Base-by-base conservation (phyloP, 2,329 filamentous ascomycete species). In the Apiospora hydei region DNA sequence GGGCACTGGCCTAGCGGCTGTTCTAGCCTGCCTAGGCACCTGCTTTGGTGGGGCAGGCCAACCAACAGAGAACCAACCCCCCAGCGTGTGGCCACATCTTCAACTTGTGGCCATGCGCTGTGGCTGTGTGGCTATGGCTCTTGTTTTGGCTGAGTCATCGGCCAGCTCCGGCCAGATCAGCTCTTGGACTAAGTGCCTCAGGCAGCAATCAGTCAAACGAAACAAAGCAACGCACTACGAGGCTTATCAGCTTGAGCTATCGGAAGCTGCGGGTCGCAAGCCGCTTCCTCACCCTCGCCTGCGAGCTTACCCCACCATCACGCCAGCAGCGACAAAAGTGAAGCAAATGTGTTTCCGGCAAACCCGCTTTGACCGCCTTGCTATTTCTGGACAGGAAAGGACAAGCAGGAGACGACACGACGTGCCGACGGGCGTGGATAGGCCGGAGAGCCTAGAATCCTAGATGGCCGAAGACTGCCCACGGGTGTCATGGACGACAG, bases 401-500 rank as follows among this genome's bases (percentile, higher is more conserved):
- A 38, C 30, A 61, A 61, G 16, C 21, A 38, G 10, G n/a, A 64
- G 10, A 13, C 13, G 30, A 64, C 57, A n/a, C 57, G 57, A 64
- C 57, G 57, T 64, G 57, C 57, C 57, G 57, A 64, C 57, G 34
- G 41, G 57, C 57, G 57, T 64, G 57, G 30, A 7, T 41, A 64
- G 53, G 14, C 34, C 34, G 21, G 57, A 64, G 34, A 41, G 30
- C 57, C 57, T 41, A 64, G 57, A 64, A 41, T 18, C 57, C 57
- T 41, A 64, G 34, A 64, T 24, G 57, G n/a, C 34, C 7, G 57
- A 64, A 64, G 57, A 64, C 57, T 24, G 57, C 57, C 57, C 57
- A 64, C 57, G 57, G 57, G 57, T 64, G 34, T 41, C 57, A 41
- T 64, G 57, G 57, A 64, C 57, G 57, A 64, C 57, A 64, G 57